phyloP scores from a whole-genome alignment of 2,329 filamentous ascomycete genomes.

The Gliomastix tumulicola region DNA sequence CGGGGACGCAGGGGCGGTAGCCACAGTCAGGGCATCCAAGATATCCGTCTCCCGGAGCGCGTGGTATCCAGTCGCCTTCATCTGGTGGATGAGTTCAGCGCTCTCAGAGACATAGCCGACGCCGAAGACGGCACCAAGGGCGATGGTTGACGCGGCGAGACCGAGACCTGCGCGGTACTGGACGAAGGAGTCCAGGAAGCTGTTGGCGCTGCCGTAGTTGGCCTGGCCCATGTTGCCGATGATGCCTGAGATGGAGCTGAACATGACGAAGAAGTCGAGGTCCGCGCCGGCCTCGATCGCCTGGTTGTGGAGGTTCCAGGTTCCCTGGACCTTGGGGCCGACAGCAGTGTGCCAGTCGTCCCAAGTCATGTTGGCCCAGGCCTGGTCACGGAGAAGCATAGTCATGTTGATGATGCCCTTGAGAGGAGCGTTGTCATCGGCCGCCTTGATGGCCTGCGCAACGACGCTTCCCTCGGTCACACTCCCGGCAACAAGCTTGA shows the following conservation, averaged over 20 bases:
- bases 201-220: constrained; percentile 28
- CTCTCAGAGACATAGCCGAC: neutral
- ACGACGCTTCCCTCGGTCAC: neutral
- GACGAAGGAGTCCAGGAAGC: constrained; percentile 20
- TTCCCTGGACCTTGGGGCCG: constrained; percentile 22
- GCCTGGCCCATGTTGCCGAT: constrained; percentile 25
- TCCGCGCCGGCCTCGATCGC: constrained; percentile 1
- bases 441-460: constrained; percentile 22
- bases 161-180: constrained; percentile 1
- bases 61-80: constrained; percentile 2
- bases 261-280: constrained; percentile 29
- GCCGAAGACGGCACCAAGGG: neutral
- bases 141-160: constrained; percentile 1
- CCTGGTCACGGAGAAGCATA: constrained; percentile 1
- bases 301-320: constrained; percentile 15
- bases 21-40: neutral
- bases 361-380: neutral
- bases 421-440: constrained; percentile 11
- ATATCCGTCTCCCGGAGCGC: constrained; percentile 2
- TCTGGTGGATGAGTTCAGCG: neutral
- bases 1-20: neutral
- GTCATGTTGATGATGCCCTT: constrained; percentile 3
- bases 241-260: constrained; percentile 25
- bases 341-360: constrained; percentile 14
- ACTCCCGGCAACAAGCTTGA: constrained; percentile 12